phyloP scores from a whole-genome alignment of 1,284 basidiomycete species.

The Cystobasidium slooffiae region DNA sequence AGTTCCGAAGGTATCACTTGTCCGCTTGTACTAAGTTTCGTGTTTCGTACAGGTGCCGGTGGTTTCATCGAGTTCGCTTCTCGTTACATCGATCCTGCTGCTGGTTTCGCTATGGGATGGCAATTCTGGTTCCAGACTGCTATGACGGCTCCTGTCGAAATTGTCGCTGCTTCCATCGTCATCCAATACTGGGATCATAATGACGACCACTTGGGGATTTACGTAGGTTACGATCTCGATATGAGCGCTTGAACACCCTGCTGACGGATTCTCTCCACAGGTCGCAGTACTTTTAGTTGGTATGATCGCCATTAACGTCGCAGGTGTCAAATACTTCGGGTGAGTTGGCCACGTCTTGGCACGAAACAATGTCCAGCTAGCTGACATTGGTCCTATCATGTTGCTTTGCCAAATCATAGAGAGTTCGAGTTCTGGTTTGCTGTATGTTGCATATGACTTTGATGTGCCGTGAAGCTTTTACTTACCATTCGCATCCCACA shows the following conservation, averaged over 20 bases:
- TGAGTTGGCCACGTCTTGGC: conserved; percentile 59
- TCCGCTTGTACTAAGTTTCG: background rate
- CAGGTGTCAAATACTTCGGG: conserved; percentile 59
- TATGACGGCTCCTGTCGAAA: conserved; percentile 52
- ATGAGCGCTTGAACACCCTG: background rate
- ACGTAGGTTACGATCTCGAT: conserved; percentile 42
- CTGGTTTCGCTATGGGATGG: conserved; percentile 80
- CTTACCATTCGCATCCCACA: conserved; percentile 58
- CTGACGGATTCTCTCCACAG: conserved; percentile 50
- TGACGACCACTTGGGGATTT: conserved; percentile 30
- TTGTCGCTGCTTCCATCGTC: conserved; percentile 66
- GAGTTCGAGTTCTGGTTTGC: conserved; percentile 63
- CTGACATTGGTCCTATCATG: background rate
- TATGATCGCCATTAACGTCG: conserved; percentile 52
- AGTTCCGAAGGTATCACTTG: background rate
- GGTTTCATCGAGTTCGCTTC: conserved; percentile 79
- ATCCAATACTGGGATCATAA: conserved; percentile 62
- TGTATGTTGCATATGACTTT: conserved; percentile 17
- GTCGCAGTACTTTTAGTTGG: conserved; percentile 57
- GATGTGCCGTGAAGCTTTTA: background rate
- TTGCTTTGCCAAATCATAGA: background rate
- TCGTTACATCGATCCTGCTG: conserved; percentile 77
- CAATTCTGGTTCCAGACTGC: conserved; percentile 62
- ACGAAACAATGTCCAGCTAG: no score
- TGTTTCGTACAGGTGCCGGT: conserved; percentile 57